Conservation (phyloP, 495 filamentous ascomycete genomes). For the Echria macrotheca region DNA sequence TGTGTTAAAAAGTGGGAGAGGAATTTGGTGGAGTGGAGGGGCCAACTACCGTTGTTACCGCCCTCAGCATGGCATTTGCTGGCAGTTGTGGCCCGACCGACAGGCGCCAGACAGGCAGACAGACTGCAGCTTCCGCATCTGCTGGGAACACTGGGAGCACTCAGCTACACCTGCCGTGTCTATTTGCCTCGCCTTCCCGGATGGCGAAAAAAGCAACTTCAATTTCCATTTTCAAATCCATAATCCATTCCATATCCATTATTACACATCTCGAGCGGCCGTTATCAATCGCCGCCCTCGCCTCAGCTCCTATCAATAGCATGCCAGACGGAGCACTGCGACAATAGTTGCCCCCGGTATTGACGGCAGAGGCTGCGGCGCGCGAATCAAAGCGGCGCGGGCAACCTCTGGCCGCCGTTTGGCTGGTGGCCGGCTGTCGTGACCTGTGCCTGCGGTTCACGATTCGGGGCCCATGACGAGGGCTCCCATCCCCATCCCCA, state of each 20-base stretch:
- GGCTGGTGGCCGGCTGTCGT: slow-evolving; percentile 4
- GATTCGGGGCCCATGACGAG: too few species aligned
- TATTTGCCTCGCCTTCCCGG: too few species aligned
- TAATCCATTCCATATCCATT: background rate
- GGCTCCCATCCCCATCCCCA: background rate
- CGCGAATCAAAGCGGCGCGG: slow-evolving; percentile 21
- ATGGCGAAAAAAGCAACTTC: background rate
- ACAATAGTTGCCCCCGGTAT: slow-evolving; percentile 1
- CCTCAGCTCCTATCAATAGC: slow-evolving; percentile 9
- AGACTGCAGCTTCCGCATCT: too few species aligned
- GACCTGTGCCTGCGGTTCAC: too few species aligned
- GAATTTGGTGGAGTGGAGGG: background rate
- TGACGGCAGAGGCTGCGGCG: slow-evolving; percentile 3
- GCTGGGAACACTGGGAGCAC: too few species aligned
- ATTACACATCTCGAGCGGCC: background rate
- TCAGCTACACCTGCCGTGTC: too few species aligned
- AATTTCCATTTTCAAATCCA: background rate
- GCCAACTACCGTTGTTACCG: background rate
- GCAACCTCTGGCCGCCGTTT: slow-evolving; percentile 16
- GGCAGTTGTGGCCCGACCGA: background rate
- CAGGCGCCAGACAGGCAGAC: background rate
- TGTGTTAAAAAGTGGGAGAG: background rate
- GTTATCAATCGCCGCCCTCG: background rate
- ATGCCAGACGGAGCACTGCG: too few species aligned
- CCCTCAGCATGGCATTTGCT: background rate